Conservation (phyloP, 352 stramenopile genomes). For the Phytophthora multivora region DNA sequence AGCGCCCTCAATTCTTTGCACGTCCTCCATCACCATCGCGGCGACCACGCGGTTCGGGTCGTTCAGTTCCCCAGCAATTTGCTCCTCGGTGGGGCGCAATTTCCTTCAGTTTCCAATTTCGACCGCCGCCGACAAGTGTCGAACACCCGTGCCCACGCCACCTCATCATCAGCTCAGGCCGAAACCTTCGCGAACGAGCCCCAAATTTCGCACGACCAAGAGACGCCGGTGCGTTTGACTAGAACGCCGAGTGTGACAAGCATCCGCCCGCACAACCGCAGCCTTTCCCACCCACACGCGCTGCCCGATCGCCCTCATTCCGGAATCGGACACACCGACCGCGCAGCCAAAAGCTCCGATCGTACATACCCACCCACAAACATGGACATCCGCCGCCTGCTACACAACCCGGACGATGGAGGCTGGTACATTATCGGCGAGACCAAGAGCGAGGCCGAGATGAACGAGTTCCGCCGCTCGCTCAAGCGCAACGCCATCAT, state of each 20-base stretch:
- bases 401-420: constrained; percentile 79
- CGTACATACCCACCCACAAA: neutral
- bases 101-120: constrained; percentile 27
- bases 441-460: constrained; percentile 70
- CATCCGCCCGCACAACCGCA: constrained; percentile 21
- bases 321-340: constrained; percentile 26
- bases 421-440: constrained; percentile 82
- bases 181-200: constrained; percentile 31
- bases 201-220: constrained; percentile 31
- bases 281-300: constrained; percentile 19
- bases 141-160: constrained; percentile 11
- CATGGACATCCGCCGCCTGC: constrained; percentile 79
- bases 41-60: constrained; percentile 15
- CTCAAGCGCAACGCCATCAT: constrained; percentile 87
- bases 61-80: constrained; percentile 12
- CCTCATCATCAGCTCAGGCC: constrained; percentile 26
- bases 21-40: constrained; percentile 24
- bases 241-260: constrained; percentile 36
- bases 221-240: constrained; percentile 38
- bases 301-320: constrained; percentile 17
- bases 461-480: constrained; percentile 76
- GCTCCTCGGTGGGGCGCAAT: constrained; percentile 21
- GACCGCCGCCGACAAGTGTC: constrained; percentile 5
- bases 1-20: constrained; percentile 32
- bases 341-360: neutral